Evolutionary conservation across 2,329 filamentous ascomycete genomes (phyloP), one percentile per base, ranked within the genome.

Genomic region (Elsinoe ampelina): DNA sequence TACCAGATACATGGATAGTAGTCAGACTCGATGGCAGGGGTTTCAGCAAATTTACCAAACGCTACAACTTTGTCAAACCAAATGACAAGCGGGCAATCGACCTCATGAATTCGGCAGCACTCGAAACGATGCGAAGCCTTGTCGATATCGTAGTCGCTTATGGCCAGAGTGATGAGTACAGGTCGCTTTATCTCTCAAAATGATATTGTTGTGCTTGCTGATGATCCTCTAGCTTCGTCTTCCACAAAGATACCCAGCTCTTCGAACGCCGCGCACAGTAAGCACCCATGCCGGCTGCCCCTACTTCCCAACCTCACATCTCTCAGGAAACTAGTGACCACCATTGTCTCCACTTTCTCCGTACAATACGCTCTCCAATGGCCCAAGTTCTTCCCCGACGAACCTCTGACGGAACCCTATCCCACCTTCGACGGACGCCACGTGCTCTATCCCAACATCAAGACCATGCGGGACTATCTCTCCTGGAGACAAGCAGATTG

Each of bases 401-500:
- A 73, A 15, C 80, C 83, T 4, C 75, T 97, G 32, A 81, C 84
- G 11, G 74, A 84, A 3, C 87, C 89, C 3, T 74, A 95, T 11
- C 93, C 93, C 0, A 92, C 86, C 5, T 98, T 98, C 67, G 93
- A 98, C 70, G 92, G 91, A 0, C 79, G 93, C 52, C 90, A 90
- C 13, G 90, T 98, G 2, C 84, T 86, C 68, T 98, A 97, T 72
- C 93, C 93, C 0, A 87, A 81, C 57, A 78, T 86, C 5, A 78
- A 80, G 64, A 95, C 95, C 69, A 72, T 98, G 62, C 80, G 91
- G 22, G 93, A 98, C 73, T 98, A 98, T 70, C 83, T 98, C 78
- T 91, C 87, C 68, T 98, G 93, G 93, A 81, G 93, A 64, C 93
- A 98, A 71, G 93, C 88, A 42, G 93, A 98, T 70, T 97, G 93